Evolutionary conservation across 768 basidiomycete species (phyloP), one percentile per base, ranked within the genome.

Genomic region (Mycena vitilis): DNA sequence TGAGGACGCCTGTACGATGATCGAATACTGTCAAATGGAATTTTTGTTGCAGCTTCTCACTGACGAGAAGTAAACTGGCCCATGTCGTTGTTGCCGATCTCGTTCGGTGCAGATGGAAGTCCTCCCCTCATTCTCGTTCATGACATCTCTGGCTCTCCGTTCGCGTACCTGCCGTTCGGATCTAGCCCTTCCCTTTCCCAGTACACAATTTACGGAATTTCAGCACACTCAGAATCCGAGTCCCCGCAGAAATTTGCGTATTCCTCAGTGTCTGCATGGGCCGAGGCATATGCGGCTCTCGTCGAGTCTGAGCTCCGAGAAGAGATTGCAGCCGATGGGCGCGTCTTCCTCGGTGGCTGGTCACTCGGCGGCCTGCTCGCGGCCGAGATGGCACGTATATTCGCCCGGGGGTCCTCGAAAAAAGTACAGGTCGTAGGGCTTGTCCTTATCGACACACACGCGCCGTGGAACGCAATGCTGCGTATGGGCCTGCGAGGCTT

Each of bases 281-380:
- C 60, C 8, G 54, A 49, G 37, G 59, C 40, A 20, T 61, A 67
- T 30, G 66, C 60, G 2, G 40, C 36, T 15, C 60, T 67, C 54
- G 48, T 66, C 42, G 65, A 66, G 45, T 44, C 65, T 18, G 58
- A 60, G 59, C 49, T 66, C 25, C 16, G 38, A 5, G 49, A 58
- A 16, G 57, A 52, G 22, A 57, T 65, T 8, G 20, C 18, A 18
- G 40, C 56, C 15, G 49, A 54, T 5, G 16, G n/a, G 10, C 57
- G 53, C 65, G 22, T 66, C 58, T 18, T 66, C 59, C 52, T 66
- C 10, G 65, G 65, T 22, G 65, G 65, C 10, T 66, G 65, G 65
- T 66, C 65, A 9, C 53, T 66, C 2, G 65, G 65, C 1, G 65
- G 65, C 0, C 54, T 66, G 11, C 65, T 66, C 34, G 65, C 65